Evolutionary conservation across 75 land plant genomes (phyloP), one percentile per base, ranked within the genome.

Genomic region (Ceratopteris richardii): DNA sequence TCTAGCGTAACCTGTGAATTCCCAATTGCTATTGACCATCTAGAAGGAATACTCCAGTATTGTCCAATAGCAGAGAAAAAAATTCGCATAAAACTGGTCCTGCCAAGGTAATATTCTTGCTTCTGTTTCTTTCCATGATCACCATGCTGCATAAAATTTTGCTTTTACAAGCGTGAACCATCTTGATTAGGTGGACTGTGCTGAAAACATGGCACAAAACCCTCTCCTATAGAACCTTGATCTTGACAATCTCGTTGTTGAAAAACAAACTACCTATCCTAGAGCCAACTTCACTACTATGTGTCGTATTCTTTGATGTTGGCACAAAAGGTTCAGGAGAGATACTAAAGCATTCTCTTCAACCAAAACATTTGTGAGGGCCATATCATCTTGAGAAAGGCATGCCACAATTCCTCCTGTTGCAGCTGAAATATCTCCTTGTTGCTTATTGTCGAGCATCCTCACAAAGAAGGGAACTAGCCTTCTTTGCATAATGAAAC

Each of bases 331-430:
- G 17, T 60, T 33, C 12, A 78, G 29, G 30, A 82, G 46, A 30
- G 74, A 62, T 19, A 63, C 18, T 16, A 77, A 41, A 10, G 69
- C 80, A 30, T 74, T 77, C 26, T 42, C 61, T 37, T 67, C 58
- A 2, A 82, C 56, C 44, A 81, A 63, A 11, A 51, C 65, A 53
- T 22, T 39, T 2, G 76, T 77, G 6, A 74, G 44, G 23, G 16
- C 24, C 16, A 25, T 13, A 26, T 77, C 76, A 0, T 69, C 70
- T 51, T 51, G 54, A 44, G 81, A 81, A 6, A 78, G 71, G 39
- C 62, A 65, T 39, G 66, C 74, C 36, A 82, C 50, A 22, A 82
- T 59, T 18, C 74, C 68, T 48, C 71, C 74, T 31, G 77, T 64
- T 17, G 77, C 74, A 47, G 68, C 50, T 60, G 65, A 75, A 9